Evolutionary conservation across 345 rosid species (phyloP), one percentile per base, ranked within the genome.

Genomic region (Aquilaria malaccensis): DNA sequence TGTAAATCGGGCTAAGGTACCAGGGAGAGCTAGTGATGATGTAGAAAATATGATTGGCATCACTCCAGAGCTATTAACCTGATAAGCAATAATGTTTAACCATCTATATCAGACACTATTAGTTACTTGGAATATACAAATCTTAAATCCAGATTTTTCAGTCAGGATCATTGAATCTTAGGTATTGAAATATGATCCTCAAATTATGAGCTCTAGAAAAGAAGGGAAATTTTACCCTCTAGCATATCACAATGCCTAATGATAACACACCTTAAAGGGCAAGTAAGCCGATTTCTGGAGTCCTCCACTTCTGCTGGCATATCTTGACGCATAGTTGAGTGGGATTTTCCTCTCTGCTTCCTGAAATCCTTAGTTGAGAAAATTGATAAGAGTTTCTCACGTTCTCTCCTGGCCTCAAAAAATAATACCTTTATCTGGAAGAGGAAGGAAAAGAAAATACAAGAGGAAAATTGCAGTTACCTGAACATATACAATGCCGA

Each of bases 271-370:
- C 88, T 94, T 94, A 63, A 94, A 94, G 46, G 99, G 99, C 50
- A 94, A 76, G 76, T 94, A 94, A 54, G 99, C 97, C 64, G 97
- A 88, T 72, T 84, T 85, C 74, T 90, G 83, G 65, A 81, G 97
- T 65, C 97, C 96, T 1, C 87, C 89, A 12, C 87, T 78, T 72
- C 77, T 82, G 76, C 94, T 87, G 52, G 76, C 72, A 67, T 88
- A 94, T 77, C 99, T 84, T 9, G 99, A 94, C 45, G 99, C 97
- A 80, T 94, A 94, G 67, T 94, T 94, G 56, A 90, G 80, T 3
- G 99, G 97, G 67, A 94, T 94, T 70, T 94, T 94, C 76, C 99
- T 87, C 87, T 94, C 99, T 53, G 99, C 99, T 82, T 94, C 99
- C 97, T 90, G 92, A 73, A 76, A 83, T 64, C 67, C 68, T 75